Conservation (phyloP, 208 protist species). For the Jaenimonas drosophilae region DNA sequence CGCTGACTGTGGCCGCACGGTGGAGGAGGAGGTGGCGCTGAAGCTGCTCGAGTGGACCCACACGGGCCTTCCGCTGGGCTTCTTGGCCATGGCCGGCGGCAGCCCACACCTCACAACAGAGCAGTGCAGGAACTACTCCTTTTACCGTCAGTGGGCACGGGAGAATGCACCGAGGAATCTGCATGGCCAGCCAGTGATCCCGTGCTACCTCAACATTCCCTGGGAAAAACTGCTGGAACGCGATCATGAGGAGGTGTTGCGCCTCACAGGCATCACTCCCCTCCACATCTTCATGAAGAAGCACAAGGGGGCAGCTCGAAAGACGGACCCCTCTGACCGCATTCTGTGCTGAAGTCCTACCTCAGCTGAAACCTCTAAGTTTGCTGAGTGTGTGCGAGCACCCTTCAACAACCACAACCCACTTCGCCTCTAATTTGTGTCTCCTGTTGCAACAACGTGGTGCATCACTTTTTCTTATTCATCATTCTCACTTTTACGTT, state of each 20-base stretch:
- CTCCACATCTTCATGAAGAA: slow-evolving; percentile 35
- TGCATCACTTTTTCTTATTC: too few species aligned
- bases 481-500: too few species aligned
- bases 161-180: slow-evolving; percentile 31
- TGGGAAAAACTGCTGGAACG: slow-evolving; percentile 69
- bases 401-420: too few species aligned
- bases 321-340: too few species aligned
- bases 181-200: slow-evolving; percentile 32
- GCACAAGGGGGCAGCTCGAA: neutral
- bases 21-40: slow-evolving; percentile 79
- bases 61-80: slow-evolving; percentile 67
- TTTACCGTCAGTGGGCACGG: slow-evolving; percentile 54
- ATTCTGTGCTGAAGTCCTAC: too few species aligned
- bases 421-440: too few species aligned
- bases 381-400: too few species aligned
- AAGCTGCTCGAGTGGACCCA: slow-evolving; percentile 80
- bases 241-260: slow-evolving; percentile 37
- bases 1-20: slow-evolving; percentile 52
- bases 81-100: slow-evolving; percentile 55
- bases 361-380: too few species aligned
- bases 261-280: slow-evolving; percentile 50
- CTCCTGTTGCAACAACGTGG: too few species aligned
- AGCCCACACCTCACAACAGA: slow-evolving; percentile 32
- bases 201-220: slow-evolving; percentile 55
- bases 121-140: slow-evolving; percentile 28